Percentiles rank a stretch among this genome's conserved stretches.
Evolutionary conservation across 805 yeast genomes (phyloP).

Genomic region (Candida ovalis): DNA sequence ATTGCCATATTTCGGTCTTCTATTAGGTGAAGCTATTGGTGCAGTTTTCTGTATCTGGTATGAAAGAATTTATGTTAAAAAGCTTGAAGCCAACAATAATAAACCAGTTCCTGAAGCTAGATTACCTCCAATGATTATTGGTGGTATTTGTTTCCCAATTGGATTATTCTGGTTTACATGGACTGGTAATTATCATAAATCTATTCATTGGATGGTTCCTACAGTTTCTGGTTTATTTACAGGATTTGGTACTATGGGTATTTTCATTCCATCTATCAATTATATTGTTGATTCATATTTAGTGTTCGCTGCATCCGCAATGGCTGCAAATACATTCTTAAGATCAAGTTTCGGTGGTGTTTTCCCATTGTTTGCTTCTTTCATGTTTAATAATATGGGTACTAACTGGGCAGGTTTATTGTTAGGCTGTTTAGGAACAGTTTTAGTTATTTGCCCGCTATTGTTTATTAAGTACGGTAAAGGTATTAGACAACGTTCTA

Average conservation of each 20-base stretch:
- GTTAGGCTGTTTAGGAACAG: conserved; percentile 56
- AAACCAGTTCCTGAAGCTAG: conserved; percentile 76
- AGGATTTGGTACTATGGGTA: conserved; percentile 64
- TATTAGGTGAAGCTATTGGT: conserved; percentile 64
- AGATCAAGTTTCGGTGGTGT: conserved; percentile 65
- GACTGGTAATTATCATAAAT: conserved; percentile 72
- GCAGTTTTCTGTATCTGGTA: conserved; percentile 46
- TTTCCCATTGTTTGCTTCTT: conserved; percentile 69
- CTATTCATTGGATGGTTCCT: conserved; percentile 82
- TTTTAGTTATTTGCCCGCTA: conserved; percentile 65
- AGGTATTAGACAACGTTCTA: conserved; percentile 50
- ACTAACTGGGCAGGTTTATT: conserved; percentile 77
- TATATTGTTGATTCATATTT: conserved; percentile 72
- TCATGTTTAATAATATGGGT: conserved; percentile 67
- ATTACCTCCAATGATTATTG: conserved; percentile 69
- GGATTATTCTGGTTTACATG: conserved; percentile 87
- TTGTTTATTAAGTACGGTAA: conserved; percentile 59
- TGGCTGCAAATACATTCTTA: conserved; percentile 54
- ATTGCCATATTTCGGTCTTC: conserved; percentile 76
- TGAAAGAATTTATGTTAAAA: conserved; percentile 51
- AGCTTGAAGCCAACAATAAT: conserved; percentile 50
- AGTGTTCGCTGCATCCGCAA: conserved; percentile 67
- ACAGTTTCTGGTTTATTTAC: conserved; percentile 58
- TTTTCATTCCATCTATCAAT: conserved; percentile 67
- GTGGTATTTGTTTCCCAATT: conserved; percentile 65